These are phyloP conservation scores for Orychophragmus violaceus DNA, from an alignment of 345 rosid genomes.

Conservation along the genomic window DNA sequence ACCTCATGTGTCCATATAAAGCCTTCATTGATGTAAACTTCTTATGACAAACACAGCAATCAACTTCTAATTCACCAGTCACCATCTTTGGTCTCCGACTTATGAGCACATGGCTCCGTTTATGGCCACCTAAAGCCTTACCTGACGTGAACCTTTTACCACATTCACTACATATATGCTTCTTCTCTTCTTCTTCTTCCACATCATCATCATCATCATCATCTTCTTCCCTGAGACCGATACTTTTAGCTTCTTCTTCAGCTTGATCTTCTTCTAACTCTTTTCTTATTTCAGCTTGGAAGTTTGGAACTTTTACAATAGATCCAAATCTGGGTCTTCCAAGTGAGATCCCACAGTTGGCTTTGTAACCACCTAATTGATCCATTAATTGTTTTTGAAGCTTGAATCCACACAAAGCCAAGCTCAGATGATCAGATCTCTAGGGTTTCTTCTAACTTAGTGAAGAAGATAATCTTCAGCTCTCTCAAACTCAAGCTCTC, in stretches of 20 bases:
- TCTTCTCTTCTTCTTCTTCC: constrained; percentile 20
- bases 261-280: neutral
- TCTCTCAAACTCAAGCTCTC: neutral
- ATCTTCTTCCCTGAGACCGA: neutral
- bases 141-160: constrained; percentile 40
- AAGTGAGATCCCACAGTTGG: constrained; percentile 12
- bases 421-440: constrained; percentile 23
- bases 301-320: constrained; percentile 12
- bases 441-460: constrained; percentile 19
- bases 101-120: constrained; percentile 32
- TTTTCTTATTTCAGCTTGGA: neutral
- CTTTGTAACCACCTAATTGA: neutral
- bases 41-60: constrained; percentile 36
- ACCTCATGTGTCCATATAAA: constrained; percentile 54
- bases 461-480: constrained; percentile 9
- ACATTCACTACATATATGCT: constrained; percentile 30
- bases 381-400: constrained; percentile 18
- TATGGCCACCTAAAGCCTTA: constrained; percentile 50
- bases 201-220: neutral
- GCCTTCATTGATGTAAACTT: constrained; percentile 41
- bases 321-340: constrained; percentile 9
- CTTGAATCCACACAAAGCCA: constrained; percentile 8
- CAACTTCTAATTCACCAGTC: constrained; percentile 1
- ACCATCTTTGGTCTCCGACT: constrained; percentile 20
- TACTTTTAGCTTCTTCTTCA: constrained; percentile 7